Percentiles rank a stretch among this genome's conserved stretches.
Evolutionary conservation across 495 filamentous ascomycete species (phyloP).

Genomic region (Trichodelitschia bisporula): DNA sequence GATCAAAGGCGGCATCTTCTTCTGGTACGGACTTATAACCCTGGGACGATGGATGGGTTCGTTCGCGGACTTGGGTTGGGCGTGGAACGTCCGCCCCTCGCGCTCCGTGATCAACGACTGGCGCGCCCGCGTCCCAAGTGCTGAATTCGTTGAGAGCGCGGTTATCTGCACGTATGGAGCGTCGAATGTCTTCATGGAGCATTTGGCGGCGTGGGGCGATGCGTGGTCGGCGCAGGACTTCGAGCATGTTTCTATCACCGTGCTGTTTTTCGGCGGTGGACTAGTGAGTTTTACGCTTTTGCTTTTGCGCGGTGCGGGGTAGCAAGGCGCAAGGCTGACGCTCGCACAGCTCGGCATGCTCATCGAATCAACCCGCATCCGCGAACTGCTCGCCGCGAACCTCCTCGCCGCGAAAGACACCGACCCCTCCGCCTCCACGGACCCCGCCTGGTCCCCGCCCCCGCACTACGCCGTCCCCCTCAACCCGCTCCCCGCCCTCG

Average conservation of each 20-base stretch:
- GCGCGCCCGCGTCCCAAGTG: conserved; percentile 43
- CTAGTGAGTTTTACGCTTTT: conserved; percentile 36
- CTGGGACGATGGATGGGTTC: conserved; percentile 77
- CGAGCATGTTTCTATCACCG: conserved; percentile 78
- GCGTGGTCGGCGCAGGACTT: conserved; percentile 58
- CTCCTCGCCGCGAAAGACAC: conserved; percentile 17
- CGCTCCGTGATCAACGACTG: conserved; percentile 28
- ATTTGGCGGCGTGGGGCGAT: conserved; percentile 43
- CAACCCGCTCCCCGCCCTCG: conserved; percentile 73
- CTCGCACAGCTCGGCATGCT: conserved; percentile 62
- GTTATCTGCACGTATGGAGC: conserved; percentile 75
- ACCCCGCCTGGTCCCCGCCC: conserved; percentile 30
- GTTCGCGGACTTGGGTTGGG: conserved; percentile 84
- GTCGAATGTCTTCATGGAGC: conserved; percentile 84
- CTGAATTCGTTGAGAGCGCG: conserved; percentile 70
- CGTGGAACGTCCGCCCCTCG: conserved; percentile 71
- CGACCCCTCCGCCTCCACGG: conserved; percentile 19
- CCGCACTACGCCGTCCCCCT: conserved; percentile 48
- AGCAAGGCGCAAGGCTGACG: too few species aligned
- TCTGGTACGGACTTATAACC: conserved; percentile 77
- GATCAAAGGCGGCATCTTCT: conserved; percentile 93
- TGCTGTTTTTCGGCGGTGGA: conserved; percentile 92
- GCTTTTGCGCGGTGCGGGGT: too few species aligned
- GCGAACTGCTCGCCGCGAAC: conserved; percentile 44
- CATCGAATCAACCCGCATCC: conserved; percentile 51